These are phyloP conservation scores for Onygenales sp. DNA, from an alignment of 2,329 filamentous ascomycete genomes.

Conservation along the genomic window DNA sequence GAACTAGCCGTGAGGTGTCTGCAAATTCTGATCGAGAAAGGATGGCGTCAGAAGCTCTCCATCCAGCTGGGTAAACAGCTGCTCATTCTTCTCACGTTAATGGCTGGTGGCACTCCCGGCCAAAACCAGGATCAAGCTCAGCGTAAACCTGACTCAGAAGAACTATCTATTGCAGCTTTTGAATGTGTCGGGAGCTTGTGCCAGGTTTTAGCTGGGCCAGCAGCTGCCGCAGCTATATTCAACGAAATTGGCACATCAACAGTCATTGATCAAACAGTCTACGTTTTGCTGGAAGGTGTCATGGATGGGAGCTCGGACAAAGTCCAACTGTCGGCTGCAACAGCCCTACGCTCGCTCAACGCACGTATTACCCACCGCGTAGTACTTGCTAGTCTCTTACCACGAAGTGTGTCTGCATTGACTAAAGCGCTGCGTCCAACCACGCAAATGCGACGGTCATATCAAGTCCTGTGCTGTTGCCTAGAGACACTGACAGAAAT, in stretches of 20 bases:
- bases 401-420: slow-evolving; percentile 75
- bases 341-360: slow-evolving; percentile 54
- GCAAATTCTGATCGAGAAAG: slow-evolving; percentile 60
- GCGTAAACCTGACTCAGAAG: slow-evolving; percentile 47
- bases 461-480: slow-evolving; percentile 54
- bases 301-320: slow-evolving; percentile 52
- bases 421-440: slow-evolving; percentile 65
- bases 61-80: slow-evolving; percentile 71
- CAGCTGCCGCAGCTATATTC: slow-evolving; percentile 34
- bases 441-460: slow-evolving; percentile 49
- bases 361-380: slow-evolving; percentile 58
- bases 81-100: slow-evolving; percentile 71
- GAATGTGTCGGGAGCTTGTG: slow-evolving; percentile 49
- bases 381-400: slow-evolving; percentile 76
- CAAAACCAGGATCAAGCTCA: slow-evolving; percentile 27
- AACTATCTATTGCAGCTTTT: slow-evolving; percentile 64
- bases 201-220: slow-evolving; percentile 42
- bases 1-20: slow-evolving; percentile 72
- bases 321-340: slow-evolving; percentile 63
- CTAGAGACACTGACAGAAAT: slow-evolving; percentile 48
- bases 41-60: slow-evolving; percentile 67
- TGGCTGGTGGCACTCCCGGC: slow-evolving; percentile 63
- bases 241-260: slow-evolving; percentile 56
- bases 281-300: slow-evolving; percentile 68
- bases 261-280: slow-evolving; percentile 71